Percentiles rank a stretch among this genome's conserved stretches.
Evolutionary conservation across 1,284 basidiomycete genomes (phyloP).

Genomic region (Cryptococcus jaspeensis): DNA sequence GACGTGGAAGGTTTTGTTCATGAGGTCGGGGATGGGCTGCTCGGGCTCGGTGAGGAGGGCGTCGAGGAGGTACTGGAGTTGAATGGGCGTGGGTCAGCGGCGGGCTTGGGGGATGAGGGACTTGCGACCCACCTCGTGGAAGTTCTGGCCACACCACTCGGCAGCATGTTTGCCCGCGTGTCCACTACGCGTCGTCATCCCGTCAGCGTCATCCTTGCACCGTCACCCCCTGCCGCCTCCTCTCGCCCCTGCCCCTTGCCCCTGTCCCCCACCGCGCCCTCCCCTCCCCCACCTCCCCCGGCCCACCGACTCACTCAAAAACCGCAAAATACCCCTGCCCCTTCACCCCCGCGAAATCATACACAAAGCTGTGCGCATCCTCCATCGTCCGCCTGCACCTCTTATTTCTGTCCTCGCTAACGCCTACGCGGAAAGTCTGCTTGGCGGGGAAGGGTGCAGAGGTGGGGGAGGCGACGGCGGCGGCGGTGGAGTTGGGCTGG

Average conservation of each 20-base stretch:
- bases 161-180: slow-evolving; percentile 98
- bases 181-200: slow-evolving; percentile 54
- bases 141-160: slow-evolving; percentile 96
- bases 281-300: too few species aligned
- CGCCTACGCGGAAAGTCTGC: slow-evolving; percentile 72
- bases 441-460: slow-evolving; percentile 1
- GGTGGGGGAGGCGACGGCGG: neutral
- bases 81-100: slow-evolving; percentile 1
- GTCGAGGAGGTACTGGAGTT: slow-evolving; percentile 50
- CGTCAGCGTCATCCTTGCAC: neutral
- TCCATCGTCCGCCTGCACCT: slow-evolving; percentile 94
- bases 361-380: slow-evolving; percentile 92
- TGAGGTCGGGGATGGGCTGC: slow-evolving; percentile 74
- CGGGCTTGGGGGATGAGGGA: neutral
- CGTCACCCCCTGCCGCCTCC: slow-evolving; percentile 1
- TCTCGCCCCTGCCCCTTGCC: neutral
- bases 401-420: slow-evolving; percentile 79
- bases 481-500: neutral
- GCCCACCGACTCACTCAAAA: slow-evolving; percentile 63
- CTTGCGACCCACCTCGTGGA: slow-evolving; percentile 70
- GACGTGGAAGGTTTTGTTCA: slow-evolving; percentile 89
- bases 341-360: slow-evolving; percentile 83
- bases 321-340: slow-evolving; percentile 98
- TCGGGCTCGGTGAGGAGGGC: slow-evolving; percentile 44
- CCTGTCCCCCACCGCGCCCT: too few species aligned